These are phyloP conservation scores for Irineochytrium annulatum DNA, from an alignment of 192 early-diverging fungal species.

Conservation along the genomic window DNA sequence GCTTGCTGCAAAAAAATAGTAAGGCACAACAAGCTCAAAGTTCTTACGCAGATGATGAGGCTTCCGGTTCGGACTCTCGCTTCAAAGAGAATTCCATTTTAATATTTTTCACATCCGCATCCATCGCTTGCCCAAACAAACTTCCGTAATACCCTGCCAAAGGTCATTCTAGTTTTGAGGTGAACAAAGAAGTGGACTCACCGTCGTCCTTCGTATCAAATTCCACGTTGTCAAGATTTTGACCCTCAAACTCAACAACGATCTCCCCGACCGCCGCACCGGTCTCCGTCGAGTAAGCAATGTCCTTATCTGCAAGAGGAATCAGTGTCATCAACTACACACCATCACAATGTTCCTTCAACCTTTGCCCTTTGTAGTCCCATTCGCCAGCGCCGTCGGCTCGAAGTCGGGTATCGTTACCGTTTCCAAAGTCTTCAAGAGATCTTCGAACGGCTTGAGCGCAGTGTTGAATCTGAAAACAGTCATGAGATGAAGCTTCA, in stretches of 20 bases:
- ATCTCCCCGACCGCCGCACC: not conserved
- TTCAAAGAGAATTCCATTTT: constrained; percentile 1
- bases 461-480: constrained; percentile 37
- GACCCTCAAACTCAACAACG: not conserved
- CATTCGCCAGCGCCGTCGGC: not conserved
- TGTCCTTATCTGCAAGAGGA: not conserved
- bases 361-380: not conserved
- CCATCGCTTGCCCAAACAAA: not conserved
- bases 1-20: not conserved
- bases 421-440: constrained; percentile 35
- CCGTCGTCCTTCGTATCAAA: not conserved
- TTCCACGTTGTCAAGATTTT: not conserved
- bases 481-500: not conserved
- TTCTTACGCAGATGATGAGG: no score
- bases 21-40: not conserved
- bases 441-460: constrained; percentile 31
- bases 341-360: not conserved
- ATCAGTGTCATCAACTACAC: not conserved
- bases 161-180: not conserved
- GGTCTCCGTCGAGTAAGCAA: not conserved
- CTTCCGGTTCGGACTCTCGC: not conserved
- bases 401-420: constrained; percentile 35
- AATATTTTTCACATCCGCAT: not conserved
- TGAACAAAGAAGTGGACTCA: not conserved
- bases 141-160: constrained; percentile 1